phyloP scores from a whole-genome alignment of 176 grass and related monocot genomes.

The Olyra latifolia region DNA sequence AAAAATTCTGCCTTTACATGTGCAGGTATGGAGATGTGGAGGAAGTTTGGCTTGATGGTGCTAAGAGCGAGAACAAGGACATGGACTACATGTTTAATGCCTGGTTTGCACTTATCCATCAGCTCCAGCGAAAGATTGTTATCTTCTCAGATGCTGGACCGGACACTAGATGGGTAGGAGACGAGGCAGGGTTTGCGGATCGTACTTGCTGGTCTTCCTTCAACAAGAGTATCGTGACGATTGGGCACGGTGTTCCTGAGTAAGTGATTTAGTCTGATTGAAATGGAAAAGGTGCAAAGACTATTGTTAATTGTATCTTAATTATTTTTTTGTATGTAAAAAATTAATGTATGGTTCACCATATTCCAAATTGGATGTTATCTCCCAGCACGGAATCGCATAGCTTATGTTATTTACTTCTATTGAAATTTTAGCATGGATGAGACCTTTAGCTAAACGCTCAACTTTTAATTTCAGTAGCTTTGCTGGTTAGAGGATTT shows the following conservation, averaged over 20 bases:
- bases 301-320: slow-evolving; percentile 1
- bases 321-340: neutral
- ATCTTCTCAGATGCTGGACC: slow-evolving; percentile 96
- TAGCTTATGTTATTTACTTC: neutral
- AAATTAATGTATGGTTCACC: neutral
- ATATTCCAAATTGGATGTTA: neutral
- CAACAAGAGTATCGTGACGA: slow-evolving; percentile 68
- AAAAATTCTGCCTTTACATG: slow-evolving; percentile 9
- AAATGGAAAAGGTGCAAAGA: neutral
- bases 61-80: slow-evolving; percentile 59
- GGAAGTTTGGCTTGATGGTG: slow-evolving; percentile 94
- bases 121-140: slow-evolving; percentile 66
- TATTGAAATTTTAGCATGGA: slow-evolving; percentile 23
- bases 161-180: slow-evolving; percentile 83
- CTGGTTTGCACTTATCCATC: slow-evolving; percentile 92
- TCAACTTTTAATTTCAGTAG: neutral
- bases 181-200: slow-evolving; percentile 65
- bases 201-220: slow-evolving; percentile 85
- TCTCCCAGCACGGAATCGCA: neutral
- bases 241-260: slow-evolving; percentile 58
- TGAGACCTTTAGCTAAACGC: neutral
- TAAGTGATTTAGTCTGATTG: slow-evolving; percentile 41
- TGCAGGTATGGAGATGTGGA: slow-evolving; percentile 82
- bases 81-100: slow-evolving; percentile 78
- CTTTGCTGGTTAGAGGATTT: neutral